These are phyloP conservation scores for Fusarium annulatum DNA, from an alignment of 2,329 filamentous ascomycete genomes.

Conservation along the genomic window DNA sequence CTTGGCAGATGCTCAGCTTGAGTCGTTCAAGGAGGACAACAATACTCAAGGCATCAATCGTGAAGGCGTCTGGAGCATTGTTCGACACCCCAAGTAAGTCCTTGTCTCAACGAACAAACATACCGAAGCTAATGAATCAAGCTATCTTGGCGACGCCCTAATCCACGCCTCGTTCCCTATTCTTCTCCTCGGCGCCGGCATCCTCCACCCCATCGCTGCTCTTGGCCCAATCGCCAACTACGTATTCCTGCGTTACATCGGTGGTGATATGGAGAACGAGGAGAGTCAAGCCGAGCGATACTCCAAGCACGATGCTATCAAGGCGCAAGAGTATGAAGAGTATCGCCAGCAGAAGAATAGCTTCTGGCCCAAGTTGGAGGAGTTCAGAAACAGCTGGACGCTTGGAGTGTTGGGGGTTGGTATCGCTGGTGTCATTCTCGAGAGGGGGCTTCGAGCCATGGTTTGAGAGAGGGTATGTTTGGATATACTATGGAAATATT, in stretches of 20 bases:
- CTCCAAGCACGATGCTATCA: background rate
- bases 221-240: conserved; percentile 15
- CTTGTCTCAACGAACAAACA: accelerated
- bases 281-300: conserved; percentile 9
- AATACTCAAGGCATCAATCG: background rate
- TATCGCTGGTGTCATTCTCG: background rate
- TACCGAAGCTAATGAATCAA: background rate
- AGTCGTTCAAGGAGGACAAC: conserved; percentile 9
- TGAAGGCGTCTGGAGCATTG: conserved; percentile 19
- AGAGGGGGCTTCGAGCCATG: background rate
- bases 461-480: background rate
- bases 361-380: conserved; percentile 15
- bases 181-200: background rate
- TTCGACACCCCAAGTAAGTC: conserved; percentile 26
- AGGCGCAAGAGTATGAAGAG: background rate
- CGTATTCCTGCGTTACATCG: conserved; percentile 7
- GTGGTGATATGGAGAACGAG: conserved; percentile 14
- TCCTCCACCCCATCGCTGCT: conserved; percentile 3
- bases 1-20: conserved; percentile 4
- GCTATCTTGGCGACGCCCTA: conserved; percentile 11
- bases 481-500: background rate
- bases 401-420: background rate
- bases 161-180: conserved; percentile 16
- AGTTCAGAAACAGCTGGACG: background rate
- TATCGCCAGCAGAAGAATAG: conserved; percentile 19